Evolutionary conservation across 2,329 filamentous ascomycete genomes (phyloP).

Genomic region (Grosmannia clavigera): DNA sequence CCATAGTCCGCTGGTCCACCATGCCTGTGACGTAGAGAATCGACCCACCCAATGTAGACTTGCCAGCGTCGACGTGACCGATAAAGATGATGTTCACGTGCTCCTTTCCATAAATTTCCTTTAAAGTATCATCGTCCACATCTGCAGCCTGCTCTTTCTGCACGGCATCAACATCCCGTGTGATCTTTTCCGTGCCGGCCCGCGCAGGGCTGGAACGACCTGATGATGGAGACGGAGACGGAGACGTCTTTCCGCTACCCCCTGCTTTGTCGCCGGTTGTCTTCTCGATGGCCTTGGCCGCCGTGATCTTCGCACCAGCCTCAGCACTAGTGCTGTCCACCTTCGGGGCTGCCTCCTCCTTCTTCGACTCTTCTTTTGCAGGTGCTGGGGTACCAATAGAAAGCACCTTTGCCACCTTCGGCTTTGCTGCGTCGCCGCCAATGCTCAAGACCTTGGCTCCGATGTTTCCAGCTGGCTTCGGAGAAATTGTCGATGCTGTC

Average conservation of each 20-base stretch:
- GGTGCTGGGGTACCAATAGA: conserved; percentile 46
- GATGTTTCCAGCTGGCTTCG: conserved; percentile 42
- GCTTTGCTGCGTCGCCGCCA: conserved; percentile 42
- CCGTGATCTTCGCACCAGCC: conserved; percentile 19
- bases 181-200: conserved; percentile 32
- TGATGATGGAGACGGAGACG: conserved; percentile 66
- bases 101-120: conserved; percentile 93
- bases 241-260: conserved; percentile 61
- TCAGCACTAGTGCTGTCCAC: conserved; percentile 19
- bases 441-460: conserved; percentile 53
- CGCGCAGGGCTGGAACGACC: conserved; percentile 71
- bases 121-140: conserved; percentile 60
- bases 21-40: conserved; percentile 92
- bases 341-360: conserved; percentile 22
- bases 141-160: conserved; percentile 69
- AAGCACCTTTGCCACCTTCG: conserved; percentile 50
- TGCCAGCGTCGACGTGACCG: conserved; percentile 92
- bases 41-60: conserved; percentile 87
- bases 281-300: conserved; percentile 58
- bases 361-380: conserved; percentile 41
- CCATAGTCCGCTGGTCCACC: conserved; percentile 98
- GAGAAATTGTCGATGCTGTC: conserved; percentile 26
- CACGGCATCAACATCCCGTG: conserved; percentile 68
- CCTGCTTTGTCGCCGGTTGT: conserved; percentile 64
- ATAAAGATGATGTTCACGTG: conserved; percentile 94